Base-by-base conservation (phyloP, 768 basidiomycete species). In the Russula virescens region DNA sequence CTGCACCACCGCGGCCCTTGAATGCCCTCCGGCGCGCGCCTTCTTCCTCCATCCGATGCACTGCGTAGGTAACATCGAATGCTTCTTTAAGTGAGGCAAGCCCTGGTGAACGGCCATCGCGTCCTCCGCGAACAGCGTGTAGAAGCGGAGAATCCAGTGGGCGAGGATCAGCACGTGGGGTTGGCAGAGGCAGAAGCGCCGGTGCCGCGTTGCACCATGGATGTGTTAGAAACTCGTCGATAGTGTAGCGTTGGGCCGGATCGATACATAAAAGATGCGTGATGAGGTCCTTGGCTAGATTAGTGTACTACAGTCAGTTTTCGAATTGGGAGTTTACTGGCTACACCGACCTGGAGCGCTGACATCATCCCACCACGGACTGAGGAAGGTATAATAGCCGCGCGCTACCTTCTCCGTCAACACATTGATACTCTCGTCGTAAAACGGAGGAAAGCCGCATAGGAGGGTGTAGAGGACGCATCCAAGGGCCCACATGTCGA, bases 401-500 rank as follows among this genome's bases (percentile, higher is more conserved):
- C 89, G 80, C 2, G 97, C 97, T 25, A 99, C 97, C 75, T 99
- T 99, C 75, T 98, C 96, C 0, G 97, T 98, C 48, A 98, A 82
- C 45, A 98, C 94, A 69, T 90, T 94, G 76, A 99, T 99, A 71
- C 91, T 95, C 74, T 99, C 97, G 67, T 99, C 97, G 75, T 98
- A 99, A 78, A 99, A 99, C 0, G 97, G 97, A 50, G 90, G 91
- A 75, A 98, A 97, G 56, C 97, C 97, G 69, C 97, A 98, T 21
- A 99, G 85, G 2, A 98, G 80, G 2, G 97, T 99, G 76, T 99
- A 99, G 1, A 99, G 81, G n/a, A 99, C 97, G 74, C 97, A 99
- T 45, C 97, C 97, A 42, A 99, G 77, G 2, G 97, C 97, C 97
- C 97, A 99, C 97, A 98, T 98, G 72, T 99, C 97, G 58, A 98